These are phyloP conservation scores for Seiridium cupressi DNA, from an alignment of 2,329 filamentous ascomycete species.

Conservation along the genomic window DNA sequence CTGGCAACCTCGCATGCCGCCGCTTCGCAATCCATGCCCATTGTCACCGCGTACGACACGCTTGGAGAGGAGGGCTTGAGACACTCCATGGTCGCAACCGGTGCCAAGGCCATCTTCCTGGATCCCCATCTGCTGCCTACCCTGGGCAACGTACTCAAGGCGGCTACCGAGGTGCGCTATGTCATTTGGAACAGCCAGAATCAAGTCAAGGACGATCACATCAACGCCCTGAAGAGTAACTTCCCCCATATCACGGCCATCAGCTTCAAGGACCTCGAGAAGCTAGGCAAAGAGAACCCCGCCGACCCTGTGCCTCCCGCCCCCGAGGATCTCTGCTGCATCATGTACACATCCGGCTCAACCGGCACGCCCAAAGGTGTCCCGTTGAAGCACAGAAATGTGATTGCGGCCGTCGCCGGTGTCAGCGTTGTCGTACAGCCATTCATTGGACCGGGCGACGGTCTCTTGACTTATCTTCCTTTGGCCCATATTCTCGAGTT, in stretches of 20 bases:
- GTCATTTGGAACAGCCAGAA: slow-evolving; percentile 57
- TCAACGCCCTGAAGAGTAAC: slow-evolving; percentile 48
- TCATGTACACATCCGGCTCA: slow-evolving; percentile 73
- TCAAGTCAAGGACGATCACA: slow-evolving; percentile 47
- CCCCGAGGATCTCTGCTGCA: slow-evolving; percentile 74
- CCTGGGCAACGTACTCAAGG: slow-evolving; percentile 51
- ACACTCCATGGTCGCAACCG: slow-evolving; percentile 70
- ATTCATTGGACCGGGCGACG: slow-evolving; percentile 75
- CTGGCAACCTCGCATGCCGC: slow-evolving; percentile 49
- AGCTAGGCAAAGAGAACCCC: slow-evolving; percentile 59
- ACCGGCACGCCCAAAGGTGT: slow-evolving; percentile 83
- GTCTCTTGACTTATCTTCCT: slow-evolving; percentile 79
- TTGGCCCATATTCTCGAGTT: slow-evolving; percentile 88
- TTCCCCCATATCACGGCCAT: slow-evolving; percentile 45
- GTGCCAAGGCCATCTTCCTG: slow-evolving; percentile 69
- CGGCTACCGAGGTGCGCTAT: slow-evolving; percentile 46
- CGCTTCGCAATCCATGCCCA: slow-evolving; percentile 74
- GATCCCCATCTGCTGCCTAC: slow-evolving; percentile 68
- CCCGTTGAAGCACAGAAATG: slow-evolving; percentile 70
- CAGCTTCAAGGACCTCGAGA: slow-evolving; percentile 49
- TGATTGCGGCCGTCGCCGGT: slow-evolving; percentile 75
- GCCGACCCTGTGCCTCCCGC: slow-evolving; percentile 67
- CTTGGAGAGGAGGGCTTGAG: slow-evolving; percentile 70
- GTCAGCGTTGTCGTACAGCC: slow-evolving; percentile 74
- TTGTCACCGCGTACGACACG: slow-evolving; percentile 77